These are phyloP conservation scores for Leishmania amazonensis DNA, from an alignment of 208 protist species.

Conservation along the genomic window DNA sequence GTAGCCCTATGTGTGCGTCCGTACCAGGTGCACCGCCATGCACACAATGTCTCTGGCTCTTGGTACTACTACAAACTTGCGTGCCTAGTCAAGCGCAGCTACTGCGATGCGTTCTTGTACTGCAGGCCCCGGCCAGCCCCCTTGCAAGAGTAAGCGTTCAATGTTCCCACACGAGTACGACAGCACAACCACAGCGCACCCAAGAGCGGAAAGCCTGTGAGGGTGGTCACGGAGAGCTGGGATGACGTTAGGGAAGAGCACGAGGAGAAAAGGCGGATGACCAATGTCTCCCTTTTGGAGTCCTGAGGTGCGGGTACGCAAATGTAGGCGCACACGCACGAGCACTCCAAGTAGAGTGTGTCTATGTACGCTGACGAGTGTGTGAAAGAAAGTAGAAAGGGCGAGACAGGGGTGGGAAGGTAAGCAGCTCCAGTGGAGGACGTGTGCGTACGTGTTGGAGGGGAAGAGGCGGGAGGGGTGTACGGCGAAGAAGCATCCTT, in stretches of 20 bases:
- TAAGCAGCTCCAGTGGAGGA: neutral
- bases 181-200: neutral
- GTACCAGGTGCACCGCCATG: neutral
- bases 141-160: neutral
- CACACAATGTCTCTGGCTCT: neutral
- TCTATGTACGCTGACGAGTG: neutral
- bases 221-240: neutral
- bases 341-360: neutral
- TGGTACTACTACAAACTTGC: neutral
- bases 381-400: neutral
- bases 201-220: neutral
- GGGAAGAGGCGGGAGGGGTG: neutral
- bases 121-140: neutral
- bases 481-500: neutral
- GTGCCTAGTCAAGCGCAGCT: neutral
- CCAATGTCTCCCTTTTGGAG: neutral
- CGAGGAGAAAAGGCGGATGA: neutral
- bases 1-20: neutral
- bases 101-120: neutral
- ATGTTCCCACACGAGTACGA: neutral
- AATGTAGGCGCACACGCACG: neutral
- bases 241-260: neutral
- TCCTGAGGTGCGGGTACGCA: neutral
- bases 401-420: neutral
- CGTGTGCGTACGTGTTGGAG: neutral